phyloP scores from a whole-genome alignment of 2,329 filamentous ascomycete species.

The Calonectria multiphialidica region DNA sequence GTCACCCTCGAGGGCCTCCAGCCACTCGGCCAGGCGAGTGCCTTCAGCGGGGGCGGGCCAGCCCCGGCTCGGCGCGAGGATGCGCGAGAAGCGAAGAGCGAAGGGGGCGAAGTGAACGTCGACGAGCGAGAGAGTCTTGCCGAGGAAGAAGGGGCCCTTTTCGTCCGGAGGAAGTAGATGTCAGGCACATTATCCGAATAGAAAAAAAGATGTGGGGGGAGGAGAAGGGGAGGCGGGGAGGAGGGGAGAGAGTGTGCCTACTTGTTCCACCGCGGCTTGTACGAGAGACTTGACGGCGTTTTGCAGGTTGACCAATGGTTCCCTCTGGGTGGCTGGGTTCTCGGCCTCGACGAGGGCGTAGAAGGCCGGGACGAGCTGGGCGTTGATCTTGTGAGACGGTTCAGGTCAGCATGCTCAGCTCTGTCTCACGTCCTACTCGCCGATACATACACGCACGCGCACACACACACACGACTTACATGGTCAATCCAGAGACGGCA shows the following conservation, averaged over 20 bases:
- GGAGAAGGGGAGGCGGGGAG: neutral
- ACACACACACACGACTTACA: slow-evolving; percentile 58
- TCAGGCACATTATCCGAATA: neutral
- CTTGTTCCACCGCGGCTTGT: slow-evolving; percentile 61
- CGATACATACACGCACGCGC: no score
- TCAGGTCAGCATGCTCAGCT: neutral
- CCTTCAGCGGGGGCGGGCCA: slow-evolving; percentile 75
- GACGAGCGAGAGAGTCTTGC: slow-evolving; percentile 68
- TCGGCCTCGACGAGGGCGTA: slow-evolving; percentile 79
- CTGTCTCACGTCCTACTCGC: neutral
- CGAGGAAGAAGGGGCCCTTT: slow-evolving; percentile 77
- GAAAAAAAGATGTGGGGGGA: neutral
- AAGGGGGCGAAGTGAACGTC: slow-evolving; percentile 84
- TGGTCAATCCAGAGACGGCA: slow-evolving; percentile 86
- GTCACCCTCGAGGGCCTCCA: slow-evolving; percentile 76
- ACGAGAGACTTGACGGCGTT: slow-evolving; percentile 68
- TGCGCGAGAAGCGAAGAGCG: slow-evolving; percentile 75
- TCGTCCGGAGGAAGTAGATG: neutral
- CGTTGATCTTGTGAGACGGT: slow-evolving; percentile 70
- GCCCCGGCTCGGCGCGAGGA: slow-evolving; percentile 73
- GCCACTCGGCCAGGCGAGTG: slow-evolving; percentile 76
- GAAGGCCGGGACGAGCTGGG: slow-evolving; percentile 81
- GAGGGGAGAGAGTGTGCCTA: slow-evolving; percentile 34
- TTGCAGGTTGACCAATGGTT: slow-evolving; percentile 72
- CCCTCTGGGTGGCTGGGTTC: slow-evolving; percentile 68